Percentiles rank a stretch among this genome's conserved stretches.
Evolutionary conservation across 1,284 basidiomycete species (phyloP).

Genomic region (Cystobasidium sp.): DNA sequence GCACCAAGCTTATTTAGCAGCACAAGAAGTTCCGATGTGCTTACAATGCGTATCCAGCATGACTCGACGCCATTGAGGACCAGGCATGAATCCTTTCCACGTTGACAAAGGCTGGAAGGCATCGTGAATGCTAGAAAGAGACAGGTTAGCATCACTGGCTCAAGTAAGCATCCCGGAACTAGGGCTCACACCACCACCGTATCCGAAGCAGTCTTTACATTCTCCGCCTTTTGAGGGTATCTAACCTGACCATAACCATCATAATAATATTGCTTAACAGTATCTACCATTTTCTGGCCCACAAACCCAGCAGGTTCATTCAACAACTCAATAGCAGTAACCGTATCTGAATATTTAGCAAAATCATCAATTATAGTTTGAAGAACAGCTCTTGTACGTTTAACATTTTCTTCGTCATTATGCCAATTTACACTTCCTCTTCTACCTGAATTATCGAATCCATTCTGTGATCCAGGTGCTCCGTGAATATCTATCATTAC

Average conservation of each 20-base stretch:
- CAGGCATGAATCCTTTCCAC: constrained; percentile 72
- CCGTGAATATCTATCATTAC: constrained; percentile 70
- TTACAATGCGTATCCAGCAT: constrained; percentile 67
- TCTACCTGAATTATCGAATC: constrained; percentile 81
- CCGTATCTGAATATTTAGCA: constrained; percentile 65
- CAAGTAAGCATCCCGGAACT: constrained; percentile 58
- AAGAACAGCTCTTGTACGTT: constrained; percentile 72
- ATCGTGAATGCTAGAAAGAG: constrained; percentile 72
- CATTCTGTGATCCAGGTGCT: constrained; percentile 60
- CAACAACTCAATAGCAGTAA: constrained; percentile 62
- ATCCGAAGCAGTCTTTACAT: constrained; percentile 53
- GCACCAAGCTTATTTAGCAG: constrained; percentile 45
- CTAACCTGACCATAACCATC: constrained; percentile 46
- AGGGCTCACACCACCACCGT: constrained; percentile 61
- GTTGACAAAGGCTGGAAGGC: constrained; percentile 77
- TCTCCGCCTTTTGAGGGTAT: constrained; percentile 25
- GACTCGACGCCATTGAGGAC: constrained; percentile 65
- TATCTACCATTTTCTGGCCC: constrained; percentile 32
- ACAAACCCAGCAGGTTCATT: constrained; percentile 78
- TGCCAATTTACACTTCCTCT: constrained; percentile 73
- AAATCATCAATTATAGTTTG: constrained; percentile 60
- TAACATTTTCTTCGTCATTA: constrained; percentile 67
- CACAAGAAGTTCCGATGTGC: constrained; percentile 45
- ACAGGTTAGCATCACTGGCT: constrained; percentile 63
- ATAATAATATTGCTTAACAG: constrained; percentile 69